Evolutionary conservation across 495 filamentous ascomycete species (phyloP), one percentile per base, ranked within the genome.

Genomic region (Aspergillus olivimuriae): DNA sequence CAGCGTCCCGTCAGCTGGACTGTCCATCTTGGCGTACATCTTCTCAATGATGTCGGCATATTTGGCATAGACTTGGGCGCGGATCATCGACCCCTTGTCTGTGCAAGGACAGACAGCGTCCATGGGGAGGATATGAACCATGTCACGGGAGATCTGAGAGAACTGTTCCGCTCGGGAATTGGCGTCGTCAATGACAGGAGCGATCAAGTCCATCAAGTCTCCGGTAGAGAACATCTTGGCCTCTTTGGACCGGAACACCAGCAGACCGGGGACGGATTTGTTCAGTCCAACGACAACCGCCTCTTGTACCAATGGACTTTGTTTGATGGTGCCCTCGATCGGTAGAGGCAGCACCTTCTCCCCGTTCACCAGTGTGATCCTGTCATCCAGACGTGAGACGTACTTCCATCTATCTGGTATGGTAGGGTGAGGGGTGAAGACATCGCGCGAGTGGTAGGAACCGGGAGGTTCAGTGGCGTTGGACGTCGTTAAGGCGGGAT

Each of bases 281-380:
- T 62, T 69, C 1, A 70, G 53, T 4, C 79, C 82, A 41, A 86
- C 74, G 1, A 86, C 70, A 4, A 81, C 63, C 8, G 72, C 76
- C 41, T 84, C 83, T 20, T 70, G 56, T 2, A 84, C 62, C 1
- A 73, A 44, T 8, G 60, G 54, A 38, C 76, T 58, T 16, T 74
- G 60, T 37, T 75, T 72, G 17, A 86, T 69, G 1, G 50, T 56
- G 1, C 76, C 75, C 53, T 87, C 84, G 35, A 82, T 77, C 0
- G 69, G 60, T 4, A 83, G 48, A 0, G 84, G 82, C n/a, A 83
- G 62, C 0, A 84, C 72, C 44, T 89, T 89, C 51, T 87, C 82
- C 0, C 83, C 84, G 43, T 78, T 87, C 4, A 75, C 52, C 6
- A 87, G 69, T 0, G 76, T 81, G 11, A 87, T 69, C 2, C 73